Evolutionary conservation across 2,329 filamentous ascomycete genomes (phyloP), one percentile per base, ranked within the genome.

Genomic region (Xylaria sp.): DNA sequence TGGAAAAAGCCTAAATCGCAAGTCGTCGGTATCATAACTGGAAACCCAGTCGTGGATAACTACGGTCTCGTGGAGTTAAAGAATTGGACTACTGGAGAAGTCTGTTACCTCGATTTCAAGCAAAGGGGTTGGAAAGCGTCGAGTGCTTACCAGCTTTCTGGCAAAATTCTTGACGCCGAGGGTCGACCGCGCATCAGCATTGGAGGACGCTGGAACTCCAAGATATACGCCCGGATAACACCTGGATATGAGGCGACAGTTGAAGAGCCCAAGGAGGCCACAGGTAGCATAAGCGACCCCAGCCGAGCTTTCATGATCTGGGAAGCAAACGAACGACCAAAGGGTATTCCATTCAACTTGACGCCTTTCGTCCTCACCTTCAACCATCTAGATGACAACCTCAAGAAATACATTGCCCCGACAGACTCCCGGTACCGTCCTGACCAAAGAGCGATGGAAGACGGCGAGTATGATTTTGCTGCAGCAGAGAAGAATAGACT

Each of bases 1-100:
- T 99, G 96, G 96, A 98, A 98, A 83, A 99, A 99, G 83, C 94
- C 98, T 20, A 98, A 94, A 0, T 96, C 94, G 0, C 97, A 94
- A 1, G 96, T 99, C n/a, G 91, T 98, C 69, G 96, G 96, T 67
- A 99, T 99, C 80, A 98, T 99, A 76, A 98, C 95, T 0, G 96
- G 96, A 57, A 97, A 93, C 75, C 96, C 96, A 0, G 93, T 92
- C 0, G 93, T 99, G n/a, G 96, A 99, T 83, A 98, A 99, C 81
- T 98, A 98, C 79, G 96, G 96, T 0, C 86, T 91, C 0, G 98
- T 99, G 93, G 94, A 98, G 79, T 91, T 99, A 80, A 97, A 94
- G 84, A 99, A 99, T 82, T 95, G 92, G 91, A 97, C 91, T 0
- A 99, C 95, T 0, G 95, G 96, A 63, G 96, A 98, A 80, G 87